Evolutionary conservation across 2,329 filamentous ascomycete species (phyloP).

Genomic region (Amphichorda felina): DNA sequence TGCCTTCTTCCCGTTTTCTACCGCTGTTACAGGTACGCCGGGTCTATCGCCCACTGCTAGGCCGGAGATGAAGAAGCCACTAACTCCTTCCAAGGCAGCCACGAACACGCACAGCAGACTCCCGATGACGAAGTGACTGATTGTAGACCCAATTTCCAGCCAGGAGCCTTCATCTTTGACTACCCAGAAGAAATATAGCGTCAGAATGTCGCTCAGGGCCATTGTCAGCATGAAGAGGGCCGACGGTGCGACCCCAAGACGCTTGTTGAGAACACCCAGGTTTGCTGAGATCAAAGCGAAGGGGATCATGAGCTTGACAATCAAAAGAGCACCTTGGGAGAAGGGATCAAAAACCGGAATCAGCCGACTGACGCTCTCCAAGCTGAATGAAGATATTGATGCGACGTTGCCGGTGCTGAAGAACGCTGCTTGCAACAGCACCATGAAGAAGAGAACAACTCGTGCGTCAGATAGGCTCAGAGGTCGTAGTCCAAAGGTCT

Average conservation of each 20-base stretch:
- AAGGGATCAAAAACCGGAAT: slow-evolving; percentile 92
- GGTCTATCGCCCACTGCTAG: slow-evolving; percentile 44
- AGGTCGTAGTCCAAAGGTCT: slow-evolving; percentile 36
- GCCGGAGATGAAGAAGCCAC: slow-evolving; percentile 69
- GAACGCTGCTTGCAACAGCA: slow-evolving; percentile 87
- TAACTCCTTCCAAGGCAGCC: slow-evolving; percentile 73
- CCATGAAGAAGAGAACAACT: slow-evolving; percentile 89
- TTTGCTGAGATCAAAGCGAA: slow-evolving; percentile 90
- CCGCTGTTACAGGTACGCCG: neutral
- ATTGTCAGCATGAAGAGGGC: slow-evolving; percentile 93
- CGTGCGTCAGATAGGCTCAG: slow-evolving; percentile 75
- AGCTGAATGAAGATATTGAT: slow-evolving; percentile 82
- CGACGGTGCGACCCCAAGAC: slow-evolving; percentile 73
- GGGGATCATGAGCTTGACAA: slow-evolving; percentile 85
- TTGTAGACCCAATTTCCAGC: slow-evolving; percentile 95
- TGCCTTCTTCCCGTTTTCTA: neutral
- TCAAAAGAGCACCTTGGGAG: slow-evolving; percentile 73
- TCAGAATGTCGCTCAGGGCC: slow-evolving; percentile 81
- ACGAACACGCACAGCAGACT: slow-evolving; percentile 87
- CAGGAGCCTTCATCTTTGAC: slow-evolving; percentile 94
- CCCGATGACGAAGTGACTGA: slow-evolving; percentile 90
- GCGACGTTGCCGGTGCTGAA: slow-evolving; percentile 96
- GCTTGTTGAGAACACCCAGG: slow-evolving; percentile 80
- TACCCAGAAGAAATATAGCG: slow-evolving; percentile 94
- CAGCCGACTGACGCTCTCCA: slow-evolving; percentile 80